Conservation (phyloP, 1,284 basidiomycete genomes). For the Fistulinella cinereoalba region DNA sequence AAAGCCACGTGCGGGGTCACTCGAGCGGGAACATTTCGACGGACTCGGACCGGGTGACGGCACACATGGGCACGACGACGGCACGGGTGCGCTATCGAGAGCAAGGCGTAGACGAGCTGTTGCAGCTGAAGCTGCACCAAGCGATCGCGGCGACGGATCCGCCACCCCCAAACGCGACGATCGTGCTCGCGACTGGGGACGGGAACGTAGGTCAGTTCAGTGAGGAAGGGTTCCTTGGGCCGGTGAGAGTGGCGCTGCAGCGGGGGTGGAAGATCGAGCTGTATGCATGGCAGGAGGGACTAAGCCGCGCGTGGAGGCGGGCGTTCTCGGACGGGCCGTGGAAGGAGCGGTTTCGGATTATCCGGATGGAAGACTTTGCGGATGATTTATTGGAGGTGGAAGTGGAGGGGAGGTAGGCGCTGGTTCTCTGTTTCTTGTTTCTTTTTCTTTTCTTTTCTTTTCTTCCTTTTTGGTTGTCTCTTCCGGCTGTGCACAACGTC, state of each 20-base stretch:
- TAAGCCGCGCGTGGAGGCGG: slow-evolving; percentile 68
- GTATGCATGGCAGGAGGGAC: slow-evolving; percentile 79
- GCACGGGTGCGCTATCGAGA: slow-evolving; percentile 59
- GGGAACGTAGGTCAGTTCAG: slow-evolving; percentile 87
- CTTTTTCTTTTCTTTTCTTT: not conserved
- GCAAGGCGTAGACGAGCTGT: slow-evolving; percentile 84
- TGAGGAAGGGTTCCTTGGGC: slow-evolving; percentile 83
- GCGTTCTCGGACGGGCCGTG: slow-evolving; percentile 57
- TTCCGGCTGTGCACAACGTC: no score
- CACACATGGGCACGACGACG: slow-evolving; percentile 2
- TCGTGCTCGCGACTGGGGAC: slow-evolving; percentile 87
- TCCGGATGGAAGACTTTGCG: slow-evolving; percentile 62
- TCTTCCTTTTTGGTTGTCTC: no score
- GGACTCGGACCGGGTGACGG: slow-evolving; percentile 21
- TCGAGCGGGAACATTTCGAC: slow-evolving; percentile 35
- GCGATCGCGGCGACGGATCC: slow-evolving; percentile 67
- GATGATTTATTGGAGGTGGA: slow-evolving; percentile 48
- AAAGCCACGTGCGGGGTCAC: slow-evolving; percentile 22
- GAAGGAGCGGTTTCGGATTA: slow-evolving; percentile 47
- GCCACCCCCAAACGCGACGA: slow-evolving; percentile 63
- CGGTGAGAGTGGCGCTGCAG: slow-evolving; percentile 76
- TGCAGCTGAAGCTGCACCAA: slow-evolving; percentile 85
- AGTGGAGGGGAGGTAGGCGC: slow-evolving; percentile 17
- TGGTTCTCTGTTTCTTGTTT: not conserved
- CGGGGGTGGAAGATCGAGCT: slow-evolving; percentile 87